Base-by-base conservation (phyloP, 2,329 filamentous ascomycete species). In the Phoma sp. region DNA sequence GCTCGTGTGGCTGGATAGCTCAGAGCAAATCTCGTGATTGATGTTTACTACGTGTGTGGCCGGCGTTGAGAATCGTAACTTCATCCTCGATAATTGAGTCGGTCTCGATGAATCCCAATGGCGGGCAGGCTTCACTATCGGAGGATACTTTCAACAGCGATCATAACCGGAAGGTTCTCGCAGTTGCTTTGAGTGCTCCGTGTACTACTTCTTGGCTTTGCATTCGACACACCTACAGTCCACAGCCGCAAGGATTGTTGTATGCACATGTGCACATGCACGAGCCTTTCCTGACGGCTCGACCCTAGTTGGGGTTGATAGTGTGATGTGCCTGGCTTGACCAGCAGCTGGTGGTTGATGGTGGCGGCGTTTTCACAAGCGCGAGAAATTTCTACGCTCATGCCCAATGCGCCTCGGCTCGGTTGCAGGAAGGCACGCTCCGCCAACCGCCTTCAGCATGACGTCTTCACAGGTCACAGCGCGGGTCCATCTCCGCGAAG, bases 111-210 rank as follows among this genome's bases (percentile, higher is more conserved):
- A 37, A 52, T 59, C 47, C 56, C 55, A 48, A 50, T 47, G 48
- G 48, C 59, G 47, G 51, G 49, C 53, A 38, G 27, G 37, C 37
- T 58, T 55, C 9, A 22, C 13, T 67, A 22, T 67, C 44, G 65
- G 65, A 67, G 65, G 63, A 62, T 66, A 67, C 63, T 67, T 67
- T 67, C 60, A 66, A 67, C 65, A 62, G 65, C 56, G 60, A 62
- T 67, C 65, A 64, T 62, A 37, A 66, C 63, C 57, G 52, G 37
- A 47, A 57, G 56, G 60, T 61, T 67, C 63, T 65, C 60, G 60
- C 63, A 66, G 65, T 66, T 60, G 60, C 65, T 67, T 67, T 67
- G 65, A 67, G 65, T 64, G 49, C 65, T 67, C 65, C 65, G 43
- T 47, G 35, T 29, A 43, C 47, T 55, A 55, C 47, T 35, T 2